These are phyloP conservation scores for Brasenia schreberi DNA, from an alignment of 164 flowering plant species.

Conservation along the genomic window DNA sequence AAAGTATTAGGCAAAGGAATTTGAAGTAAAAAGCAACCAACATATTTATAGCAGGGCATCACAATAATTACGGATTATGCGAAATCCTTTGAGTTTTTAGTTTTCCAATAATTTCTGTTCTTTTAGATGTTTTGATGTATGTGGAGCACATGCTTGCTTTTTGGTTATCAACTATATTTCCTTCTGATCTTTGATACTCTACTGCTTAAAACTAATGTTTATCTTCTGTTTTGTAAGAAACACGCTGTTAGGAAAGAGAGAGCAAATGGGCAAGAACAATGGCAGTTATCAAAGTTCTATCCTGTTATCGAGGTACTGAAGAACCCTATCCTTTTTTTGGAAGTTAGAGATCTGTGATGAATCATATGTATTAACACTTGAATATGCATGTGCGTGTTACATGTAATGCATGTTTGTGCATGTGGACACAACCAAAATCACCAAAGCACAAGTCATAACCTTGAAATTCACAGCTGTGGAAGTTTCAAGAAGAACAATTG, in stretches of 20 bases:
- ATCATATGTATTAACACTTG: neutral
- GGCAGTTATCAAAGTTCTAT: constrained; percentile 88
- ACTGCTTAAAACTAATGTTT: neutral
- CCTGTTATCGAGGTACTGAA: constrained; percentile 80
- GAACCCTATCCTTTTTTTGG: neutral
- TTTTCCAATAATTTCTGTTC: too few relatives aligned
- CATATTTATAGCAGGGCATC: neutral
- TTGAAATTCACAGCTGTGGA: neutral
- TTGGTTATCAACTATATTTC: neutral
- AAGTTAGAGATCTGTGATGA: neutral
- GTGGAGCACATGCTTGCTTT: neutral
- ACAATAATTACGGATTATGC: too few relatives aligned
- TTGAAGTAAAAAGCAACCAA: neutral
- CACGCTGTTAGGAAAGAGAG: constrained; percentile 80
- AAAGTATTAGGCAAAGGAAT: neutral
- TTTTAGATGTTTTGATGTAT: neutral
- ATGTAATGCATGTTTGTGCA: too few relatives aligned
- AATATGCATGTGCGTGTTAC: neutral
- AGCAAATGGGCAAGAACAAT: constrained; percentile 57
- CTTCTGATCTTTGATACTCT: neutral
- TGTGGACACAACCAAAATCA: too few relatives aligned
- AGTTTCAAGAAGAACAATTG: too few relatives aligned
- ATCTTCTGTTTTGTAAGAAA: constrained; percentile 31
- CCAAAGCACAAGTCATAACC: neutral
- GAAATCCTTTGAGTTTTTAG: too few relatives aligned